Conservation (phyloP, 306 rosid genomes). For the Cicer arietinum region DNA sequence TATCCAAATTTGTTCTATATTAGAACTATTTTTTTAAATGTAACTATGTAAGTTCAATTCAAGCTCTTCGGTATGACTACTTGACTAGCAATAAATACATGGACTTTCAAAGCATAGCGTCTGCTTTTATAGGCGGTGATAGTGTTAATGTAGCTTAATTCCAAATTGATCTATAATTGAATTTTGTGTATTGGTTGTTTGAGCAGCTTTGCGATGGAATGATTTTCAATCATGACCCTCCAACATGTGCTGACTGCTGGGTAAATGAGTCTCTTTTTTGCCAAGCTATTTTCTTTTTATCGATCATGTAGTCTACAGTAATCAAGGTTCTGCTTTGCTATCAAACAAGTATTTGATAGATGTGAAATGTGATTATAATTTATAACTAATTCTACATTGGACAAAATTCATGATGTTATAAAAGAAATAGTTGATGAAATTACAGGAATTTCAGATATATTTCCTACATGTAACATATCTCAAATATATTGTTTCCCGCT, state of each 20-base stretch:
- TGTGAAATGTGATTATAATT: slow-evolving; percentile 21
- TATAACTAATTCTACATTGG: slow-evolving; percentile 20
- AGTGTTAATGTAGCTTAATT: slow-evolving; percentile 21
- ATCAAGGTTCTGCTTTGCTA: slow-evolving; percentile 23
- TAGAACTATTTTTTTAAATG: slow-evolving; percentile 20
- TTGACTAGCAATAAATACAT: slow-evolving; percentile 10
- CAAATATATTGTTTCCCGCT: slow-evolving; percentile 26
- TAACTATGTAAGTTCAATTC: slow-evolving; percentile 43
- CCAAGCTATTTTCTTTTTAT: slow-evolving; percentile 35
- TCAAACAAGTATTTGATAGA: slow-evolving; percentile 16
- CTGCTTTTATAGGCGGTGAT: slow-evolving; percentile 21
- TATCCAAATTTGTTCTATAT: background rate
- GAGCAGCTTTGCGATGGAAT: slow-evolving; percentile 91
- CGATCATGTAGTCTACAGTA: background rate
- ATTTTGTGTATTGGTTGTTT: slow-evolving; percentile 46
- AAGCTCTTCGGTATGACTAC: slow-evolving; percentile 29
- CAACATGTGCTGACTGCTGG: slow-evolving; percentile 85
- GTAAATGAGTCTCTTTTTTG: slow-evolving; percentile 57
- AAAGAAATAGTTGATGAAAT: slow-evolving; percentile 34
- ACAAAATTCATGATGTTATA: slow-evolving; percentile 28
- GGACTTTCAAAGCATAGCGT: slow-evolving; percentile 5
- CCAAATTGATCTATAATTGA: slow-evolving; percentile 43
- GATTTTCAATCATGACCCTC: slow-evolving; percentile 92
- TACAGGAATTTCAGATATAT: slow-evolving; percentile 16
- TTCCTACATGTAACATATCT: slow-evolving; percentile 13